These are phyloP conservation scores for Beta vulgaris DNA, from an alignment of 148 eudicot species.

Conservation along the genomic window DNA sequence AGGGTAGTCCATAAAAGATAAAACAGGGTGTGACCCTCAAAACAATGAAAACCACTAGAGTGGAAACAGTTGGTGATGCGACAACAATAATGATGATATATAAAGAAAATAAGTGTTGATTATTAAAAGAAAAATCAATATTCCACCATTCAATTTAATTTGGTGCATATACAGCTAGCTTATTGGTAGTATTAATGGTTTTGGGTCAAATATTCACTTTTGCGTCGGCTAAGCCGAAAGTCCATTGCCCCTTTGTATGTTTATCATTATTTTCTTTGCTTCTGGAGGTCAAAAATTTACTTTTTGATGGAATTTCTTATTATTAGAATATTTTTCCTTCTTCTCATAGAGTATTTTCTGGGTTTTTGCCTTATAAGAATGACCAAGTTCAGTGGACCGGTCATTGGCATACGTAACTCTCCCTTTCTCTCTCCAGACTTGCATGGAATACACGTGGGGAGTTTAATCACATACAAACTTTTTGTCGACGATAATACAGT, in stretches of 20 bases:
- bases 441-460: constrained; percentile 30
- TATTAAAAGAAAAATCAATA: neutral
- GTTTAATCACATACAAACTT: neutral
- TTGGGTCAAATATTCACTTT: constrained; percentile 19
- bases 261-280: too few relatives aligned
- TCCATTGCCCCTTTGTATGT: neutral
- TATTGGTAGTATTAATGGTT: neutral
- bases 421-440: neutral
- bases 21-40: neutral
- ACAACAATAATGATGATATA: neutral
- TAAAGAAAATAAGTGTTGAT: neutral
- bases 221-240: neutral
- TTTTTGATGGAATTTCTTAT: constrained; percentile 9
- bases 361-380: neutral
- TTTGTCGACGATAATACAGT: neutral
- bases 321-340: too few relatives aligned
- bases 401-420: neutral
- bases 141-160: neutral
- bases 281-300: constrained; percentile 23
- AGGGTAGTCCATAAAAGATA: neutral
- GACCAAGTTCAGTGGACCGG: constrained; percentile 20
- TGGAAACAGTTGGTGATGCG: constrained; percentile 16
- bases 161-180: neutral
- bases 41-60: neutral
- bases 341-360: neutral